A percentile compares a stretch with the other conserved stretches of the same genome.
Evolutionary conservation across 495 filamentous ascomycete species (phyloP).

Genomic region (Neurospora sp.): DNA sequence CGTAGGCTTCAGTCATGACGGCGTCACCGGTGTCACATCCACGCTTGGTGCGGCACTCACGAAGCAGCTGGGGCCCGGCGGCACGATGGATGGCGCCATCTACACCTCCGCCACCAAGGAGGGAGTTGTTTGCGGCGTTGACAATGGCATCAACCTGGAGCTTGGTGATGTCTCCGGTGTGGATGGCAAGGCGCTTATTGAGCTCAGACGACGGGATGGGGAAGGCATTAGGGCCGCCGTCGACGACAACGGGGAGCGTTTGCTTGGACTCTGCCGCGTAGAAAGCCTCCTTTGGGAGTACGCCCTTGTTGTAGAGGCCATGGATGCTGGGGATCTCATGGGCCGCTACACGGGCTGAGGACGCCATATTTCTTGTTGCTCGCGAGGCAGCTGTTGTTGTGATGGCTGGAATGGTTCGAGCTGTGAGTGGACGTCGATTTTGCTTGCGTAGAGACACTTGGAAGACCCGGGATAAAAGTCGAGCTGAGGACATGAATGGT

Average conservation of each 20-base stretch:
- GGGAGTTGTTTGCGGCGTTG: constrained; percentile 76
- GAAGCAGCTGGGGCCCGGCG: constrained; percentile 58
- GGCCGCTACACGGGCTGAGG: neutral
- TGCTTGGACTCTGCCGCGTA: constrained; percentile 1
- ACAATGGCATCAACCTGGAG: constrained; percentile 77
- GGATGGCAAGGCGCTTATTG: constrained; percentile 63
- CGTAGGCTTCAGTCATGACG: constrained; percentile 73
- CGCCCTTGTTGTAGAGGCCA: constrained; percentile 43
- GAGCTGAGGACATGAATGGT: neutral
- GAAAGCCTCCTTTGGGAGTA: constrained; percentile 20
- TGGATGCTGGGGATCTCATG: constrained; percentile 56
- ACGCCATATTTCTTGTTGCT: neutral
- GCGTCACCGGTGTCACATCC: constrained; percentile 73
- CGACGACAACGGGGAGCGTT: constrained; percentile 5
- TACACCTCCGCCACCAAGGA: constrained; percentile 81
- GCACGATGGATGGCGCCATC: constrained; percentile 80
- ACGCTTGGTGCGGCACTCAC: constrained; percentile 55
- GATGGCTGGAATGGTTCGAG: neutral
- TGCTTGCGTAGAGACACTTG: neutral
- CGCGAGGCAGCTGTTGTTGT: neutral
- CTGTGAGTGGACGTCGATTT: neutral
- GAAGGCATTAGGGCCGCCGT: constrained; percentile 12
- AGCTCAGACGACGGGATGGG: constrained; percentile 37
- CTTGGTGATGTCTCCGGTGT: constrained; percentile 75
- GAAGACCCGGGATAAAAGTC: neutral